Base-by-base conservation (phyloP, 495 filamentous ascomycete species). In the Cercophora scortea region DNA sequence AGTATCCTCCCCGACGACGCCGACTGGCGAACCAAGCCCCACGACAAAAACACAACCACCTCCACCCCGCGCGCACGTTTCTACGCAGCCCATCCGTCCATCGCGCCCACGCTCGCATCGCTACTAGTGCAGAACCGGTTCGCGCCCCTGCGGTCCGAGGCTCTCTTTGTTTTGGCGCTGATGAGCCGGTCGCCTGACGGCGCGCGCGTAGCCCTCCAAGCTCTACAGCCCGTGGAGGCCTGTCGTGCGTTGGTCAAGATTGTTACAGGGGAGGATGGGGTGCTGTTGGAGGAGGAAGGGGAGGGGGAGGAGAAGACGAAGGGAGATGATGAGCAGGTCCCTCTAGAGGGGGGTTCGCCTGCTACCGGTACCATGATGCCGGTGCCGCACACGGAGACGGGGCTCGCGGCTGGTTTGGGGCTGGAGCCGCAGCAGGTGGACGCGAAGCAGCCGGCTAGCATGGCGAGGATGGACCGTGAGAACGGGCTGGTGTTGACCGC, bases 141-240 rank as follows among this genome's bases (percentile, higher is more conserved):
- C 72, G 83, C 86, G 0, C 74, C 83, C 18, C 72, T 92, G 13
- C 75, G 83, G 8, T 82, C 82, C 53, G 87, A 93, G 62, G 82
- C 81, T 0, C 81, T 86, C 71, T 89, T 91, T 61, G 81, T 83
- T 4, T 70, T 91, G 13, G 87, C 87, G 3, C 68, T 91, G 32
- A 86, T 92, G 78, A 42, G 80, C 17, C 66, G 75, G 8, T 62
- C 65, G 5, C 25, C 47, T 2, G 66, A 74, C 10, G 84, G 85
- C 4, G 74, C 76, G 18, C 50, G 59, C 19, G 66, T 73, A n/a
- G 79, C 83, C 17, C 55, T 73, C 6, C 66, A 72, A 38, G 68
- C 74, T 17, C 55, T 87, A 32, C 62, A 75, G n/a, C 67, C 73
- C 8, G 64, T 72, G 16, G 74, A 74, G 5, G 69, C 78, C 0